A percentile compares a stretch with the other conserved stretches of the same genome.
phyloP scores from a whole-genome alignment of 2,329 filamentous ascomycete species.

The Leptodontidium sp. region DNA sequence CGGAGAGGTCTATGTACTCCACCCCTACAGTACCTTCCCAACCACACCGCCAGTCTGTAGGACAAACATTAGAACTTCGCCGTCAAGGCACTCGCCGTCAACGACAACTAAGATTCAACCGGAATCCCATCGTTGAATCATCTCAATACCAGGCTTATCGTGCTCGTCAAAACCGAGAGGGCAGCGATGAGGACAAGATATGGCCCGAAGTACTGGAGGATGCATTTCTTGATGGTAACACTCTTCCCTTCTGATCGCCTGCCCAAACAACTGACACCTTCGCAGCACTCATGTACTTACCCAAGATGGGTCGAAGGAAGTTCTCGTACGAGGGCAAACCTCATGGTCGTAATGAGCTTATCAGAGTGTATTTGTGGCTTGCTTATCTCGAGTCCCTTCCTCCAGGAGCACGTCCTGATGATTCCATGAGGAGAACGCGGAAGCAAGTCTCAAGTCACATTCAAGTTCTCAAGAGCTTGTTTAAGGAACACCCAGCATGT shows the following conservation, averaged over 20 bases:
- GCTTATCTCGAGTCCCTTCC: constrained; percentile 51
- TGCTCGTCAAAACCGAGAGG: constrained; percentile 69
- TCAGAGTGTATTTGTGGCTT: constrained; percentile 72
- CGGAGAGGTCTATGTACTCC: constrained; percentile 40
- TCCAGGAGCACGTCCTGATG: constrained; percentile 55
- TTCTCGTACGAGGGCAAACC: constrained; percentile 70
- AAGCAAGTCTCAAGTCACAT: constrained; percentile 78
- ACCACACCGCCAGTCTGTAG: constrained; percentile 34
- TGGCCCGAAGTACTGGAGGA: constrained; percentile 70
- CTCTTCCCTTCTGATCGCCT: neutral
- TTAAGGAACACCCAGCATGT: constrained; percentile 69
- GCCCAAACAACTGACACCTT: constrained; percentile 34
- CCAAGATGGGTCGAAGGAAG: constrained; percentile 72
- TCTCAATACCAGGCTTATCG: constrained; percentile 72
- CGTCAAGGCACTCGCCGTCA: constrained; percentile 46
- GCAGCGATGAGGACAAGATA: constrained; percentile 64
- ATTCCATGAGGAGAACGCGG: constrained; percentile 54
- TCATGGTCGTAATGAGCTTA: constrained; percentile 74
- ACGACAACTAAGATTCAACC: constrained; percentile 44
- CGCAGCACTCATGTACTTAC: constrained; percentile 69
- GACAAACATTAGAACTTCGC: constrained; percentile 42
- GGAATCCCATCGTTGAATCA: constrained; percentile 69
- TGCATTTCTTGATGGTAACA: constrained; percentile 72
- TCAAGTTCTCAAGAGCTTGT: constrained; percentile 74
- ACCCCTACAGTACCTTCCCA: constrained; percentile 43